Percentiles rank a stretch among this genome's conserved stretches.
Evolutionary conservation across 768 basidiomycete genomes (phyloP).

Genomic region (Pulveroboletus ravenelii): DNA sequence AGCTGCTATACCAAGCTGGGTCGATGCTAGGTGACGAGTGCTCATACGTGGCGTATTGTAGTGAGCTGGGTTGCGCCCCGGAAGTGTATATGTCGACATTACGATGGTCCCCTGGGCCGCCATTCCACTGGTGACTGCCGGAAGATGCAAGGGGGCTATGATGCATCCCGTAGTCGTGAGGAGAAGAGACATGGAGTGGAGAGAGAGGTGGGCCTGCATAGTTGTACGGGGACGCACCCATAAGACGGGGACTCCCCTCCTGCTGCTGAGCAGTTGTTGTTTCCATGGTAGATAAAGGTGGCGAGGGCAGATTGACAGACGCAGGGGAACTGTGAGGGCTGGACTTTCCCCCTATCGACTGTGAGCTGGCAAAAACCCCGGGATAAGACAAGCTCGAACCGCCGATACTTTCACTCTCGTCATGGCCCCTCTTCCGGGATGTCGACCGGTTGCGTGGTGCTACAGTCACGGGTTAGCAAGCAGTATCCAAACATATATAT

Average conservation of each 20-base stretch:
- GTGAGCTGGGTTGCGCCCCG: constrained; percentile 29
- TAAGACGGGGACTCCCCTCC: constrained; percentile 54
- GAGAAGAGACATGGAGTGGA: constrained; percentile 47
- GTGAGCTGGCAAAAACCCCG: constrained; percentile 54
- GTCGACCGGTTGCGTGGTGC: constrained; percentile 71
- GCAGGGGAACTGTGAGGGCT: constrained; percentile 76
- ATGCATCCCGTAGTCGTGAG: constrained; percentile 49
- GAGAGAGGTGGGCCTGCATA: constrained; percentile 45
- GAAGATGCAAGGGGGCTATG: constrained; percentile 28
- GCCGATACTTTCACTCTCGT: constrained; percentile 56
- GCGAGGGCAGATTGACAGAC: constrained; percentile 69
- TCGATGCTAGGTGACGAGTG: constrained; percentile 39
- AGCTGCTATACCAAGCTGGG: constrained; percentile 30
- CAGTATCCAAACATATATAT: background rate
- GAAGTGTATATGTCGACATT: constrained; percentile 43
- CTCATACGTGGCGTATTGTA: constrained; percentile 45
- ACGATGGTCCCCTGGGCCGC: constrained; percentile 35
- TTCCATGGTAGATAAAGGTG: constrained; percentile 50
- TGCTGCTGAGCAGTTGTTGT: constrained; percentile 38
- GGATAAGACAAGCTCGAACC: constrained; percentile 40
- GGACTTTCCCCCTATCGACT: constrained; percentile 38
- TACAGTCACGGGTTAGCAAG: constrained; percentile 23
- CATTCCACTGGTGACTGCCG: constrained; percentile 41
- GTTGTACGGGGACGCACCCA: constrained; percentile 41
- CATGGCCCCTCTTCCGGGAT: constrained; percentile 67